Conservation (phyloP, 768 basidiomycete species). For the Brasilioporus rufonigricans region DNA sequence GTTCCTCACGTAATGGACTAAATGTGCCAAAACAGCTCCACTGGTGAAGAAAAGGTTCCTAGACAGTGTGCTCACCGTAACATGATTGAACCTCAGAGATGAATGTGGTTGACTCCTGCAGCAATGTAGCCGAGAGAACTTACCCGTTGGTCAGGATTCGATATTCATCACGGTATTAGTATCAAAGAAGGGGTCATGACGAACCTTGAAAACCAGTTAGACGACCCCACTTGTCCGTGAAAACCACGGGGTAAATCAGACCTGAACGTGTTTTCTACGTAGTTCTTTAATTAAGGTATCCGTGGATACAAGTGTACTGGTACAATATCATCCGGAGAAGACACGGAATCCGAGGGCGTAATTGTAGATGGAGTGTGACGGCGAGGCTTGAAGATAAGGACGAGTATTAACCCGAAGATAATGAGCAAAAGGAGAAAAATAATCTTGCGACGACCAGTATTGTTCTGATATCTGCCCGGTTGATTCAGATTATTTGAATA, state of each 20-base stretch:
- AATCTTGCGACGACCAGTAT: constrained; percentile 88
- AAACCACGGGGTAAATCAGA: constrained; percentile 6
- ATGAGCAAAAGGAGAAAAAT: constrained; percentile 90
- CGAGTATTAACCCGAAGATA: constrained; percentile 82
- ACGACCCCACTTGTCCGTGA: constrained; percentile 1
- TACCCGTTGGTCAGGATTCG: constrained; percentile 7
- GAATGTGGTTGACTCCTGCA: constrained; percentile 1
- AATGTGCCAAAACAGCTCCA: constrained; percentile 12
- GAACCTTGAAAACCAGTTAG: constrained; percentile 15
- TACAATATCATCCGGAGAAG: constrained; percentile 28
- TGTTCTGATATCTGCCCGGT: constrained; percentile 79
- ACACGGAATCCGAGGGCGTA: constrained; percentile 25
- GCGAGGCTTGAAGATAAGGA: constrained; percentile 92
- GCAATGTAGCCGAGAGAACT: constrained; percentile 8
- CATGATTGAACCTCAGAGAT: constrained; percentile 7
- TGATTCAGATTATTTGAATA: background rate
- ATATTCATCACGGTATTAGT: constrained; percentile 2
- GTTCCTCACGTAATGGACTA: constrained; percentile 4
- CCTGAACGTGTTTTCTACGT: constrained; percentile 14
- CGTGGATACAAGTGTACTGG: constrained; percentile 32
- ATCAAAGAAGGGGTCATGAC: constrained; percentile 5
- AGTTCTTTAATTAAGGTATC: constrained; percentile 28
- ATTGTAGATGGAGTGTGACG: constrained; percentile 40
- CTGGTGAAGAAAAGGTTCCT: constrained; percentile 17
- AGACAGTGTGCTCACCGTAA: constrained; percentile 3